Base-by-base conservation (phyloP, 2,329 filamentous ascomycete genomes). In the Bipolaris cookei region DNA sequence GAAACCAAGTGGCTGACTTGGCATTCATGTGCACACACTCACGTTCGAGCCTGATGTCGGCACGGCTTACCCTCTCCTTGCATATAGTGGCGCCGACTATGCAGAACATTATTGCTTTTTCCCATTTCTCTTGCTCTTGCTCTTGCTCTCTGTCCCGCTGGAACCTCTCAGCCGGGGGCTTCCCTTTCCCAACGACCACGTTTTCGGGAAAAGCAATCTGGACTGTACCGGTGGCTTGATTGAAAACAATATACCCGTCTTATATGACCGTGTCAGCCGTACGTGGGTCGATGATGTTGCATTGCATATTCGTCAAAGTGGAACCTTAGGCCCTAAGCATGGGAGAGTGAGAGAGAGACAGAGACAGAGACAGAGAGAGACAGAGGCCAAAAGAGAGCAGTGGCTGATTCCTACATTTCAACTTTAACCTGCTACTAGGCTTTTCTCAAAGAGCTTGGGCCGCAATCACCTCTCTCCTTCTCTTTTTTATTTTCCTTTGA, bases 1-100 rank as follows among this genome's bases (percentile, higher is more conserved):
- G 50, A 59, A 51, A 48, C 52, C 30, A 54, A 13, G 46, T 39
- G 43, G 43, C 49, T 52, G 47, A 51, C 58, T 59, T 62, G 51
- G 51, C 62, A 38, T 54, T 39, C 51, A 34, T 37, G 32, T 48
- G 20, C 45, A 46, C 30, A 45, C 45, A 25, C 30, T 42, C 14
- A 4, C 34, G 47, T 46, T 56, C 47, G 41, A 52, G 53, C 53
- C 47, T 46, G 39, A 56, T 11, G 39, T 51, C 47, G 54, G 49
- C 51, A 56, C 42, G 42, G 38, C 54, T 52, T 47, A 34, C 38
- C 42, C 28, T 54, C 45, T 45, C 51, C 54, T 54, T 58, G 60
- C 60, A 62, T 58, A 60, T 54, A 18, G 58, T 54, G 54, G 54
- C 49, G 51, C 41, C 32, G 34, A 38, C 30, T 16, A 21, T 32